Base-by-base conservation (phyloP, 805 yeast species). In the Metschnikowia kofuensis region DNA sequence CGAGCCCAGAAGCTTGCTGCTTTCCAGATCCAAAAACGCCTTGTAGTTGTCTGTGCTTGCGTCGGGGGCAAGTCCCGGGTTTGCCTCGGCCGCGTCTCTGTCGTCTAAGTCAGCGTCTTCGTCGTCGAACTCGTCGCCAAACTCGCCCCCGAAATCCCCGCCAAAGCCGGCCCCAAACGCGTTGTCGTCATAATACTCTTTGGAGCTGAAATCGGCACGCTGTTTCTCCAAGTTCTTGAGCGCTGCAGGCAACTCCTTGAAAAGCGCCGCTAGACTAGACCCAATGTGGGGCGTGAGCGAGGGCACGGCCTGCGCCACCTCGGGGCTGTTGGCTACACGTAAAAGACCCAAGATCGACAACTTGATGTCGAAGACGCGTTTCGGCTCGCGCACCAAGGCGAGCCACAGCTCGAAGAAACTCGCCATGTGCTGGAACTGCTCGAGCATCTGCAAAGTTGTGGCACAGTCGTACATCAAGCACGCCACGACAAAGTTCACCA, bases 291-390 rank as follows among this genome's bases (percentile, higher is more conserved):
- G 16, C 12, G 47, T 38, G 32, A 51, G 35, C 42, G 78, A 75
- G 8, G 80, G 72, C n/a, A 76, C 61, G 16, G 27, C 39, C 11
- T 40, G 38, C n/a, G 51, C 32, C 21, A 42, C 47, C 37, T 51
- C 57, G 35, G 63, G 62, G 49, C 61, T 62, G 47, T 58, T 73
- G 49, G 64, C 60, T 54, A 60, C 64, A 28, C 59, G 88, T 50
- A 91, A 65, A 21, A 86, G 62, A 0, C 94, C 95, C 54, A 92
- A 66, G 2, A 81, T 70, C 0, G 88, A 81, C 38, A 92, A 67
- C 66, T 90, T 91, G 64, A 89, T 74, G 66, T 92, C 98, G 59
- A 78, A 87, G 2, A 89, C 96, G 51, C 96, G 73, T 21, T 76
- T 76, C 56, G 85, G 75, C 28, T 71, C 68, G 5, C 83, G 78